Conservation (phyloP, 2,329 filamentous ascomycete genomes). For the Botrytis hyacinthi region DNA sequence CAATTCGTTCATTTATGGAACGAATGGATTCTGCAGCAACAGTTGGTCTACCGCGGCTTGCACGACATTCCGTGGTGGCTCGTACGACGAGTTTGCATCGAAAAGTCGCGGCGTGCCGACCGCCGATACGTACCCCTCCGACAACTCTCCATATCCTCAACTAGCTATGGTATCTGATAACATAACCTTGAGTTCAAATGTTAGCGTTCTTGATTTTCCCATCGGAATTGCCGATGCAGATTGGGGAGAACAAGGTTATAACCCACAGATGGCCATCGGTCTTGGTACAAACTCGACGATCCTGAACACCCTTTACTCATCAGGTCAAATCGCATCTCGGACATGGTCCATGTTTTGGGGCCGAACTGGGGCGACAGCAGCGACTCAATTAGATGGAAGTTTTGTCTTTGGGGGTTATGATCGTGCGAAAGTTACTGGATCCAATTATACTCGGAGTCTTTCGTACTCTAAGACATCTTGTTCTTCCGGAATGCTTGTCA, state of each 20-base stretch:
- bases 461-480: neutral
- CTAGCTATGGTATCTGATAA: neutral
- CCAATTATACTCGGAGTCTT: constrained; percentile 3
- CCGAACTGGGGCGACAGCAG: neutral
- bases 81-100: constrained; percentile 12
- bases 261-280: constrained; percentile 13
- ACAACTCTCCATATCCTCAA: neutral
- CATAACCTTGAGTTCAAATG: constrained; percentile 1
- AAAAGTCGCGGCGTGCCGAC: neutral
- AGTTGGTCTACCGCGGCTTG: constrained; percentile 1
- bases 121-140: neutral
- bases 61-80: constrained; percentile 5
- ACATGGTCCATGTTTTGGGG: constrained; percentile 17
- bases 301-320: neutral
- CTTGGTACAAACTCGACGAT: constrained; percentile 14
- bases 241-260: constrained; percentile 19
- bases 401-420: constrained; percentile 17
- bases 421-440: constrained; percentile 9
- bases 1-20: constrained; percentile 13
- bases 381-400: neutral
- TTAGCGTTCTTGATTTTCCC: neutral
- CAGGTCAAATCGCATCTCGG: constrained; percentile 14
- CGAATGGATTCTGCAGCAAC: neutral
- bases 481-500: constrained; percentile 10
- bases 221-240: constrained; percentile 11